A percentile compares a stretch with the other conserved stretches of the same genome.
phyloP scores from a whole-genome alignment of 305 asterid species.

The Lippia alba region DNA sequence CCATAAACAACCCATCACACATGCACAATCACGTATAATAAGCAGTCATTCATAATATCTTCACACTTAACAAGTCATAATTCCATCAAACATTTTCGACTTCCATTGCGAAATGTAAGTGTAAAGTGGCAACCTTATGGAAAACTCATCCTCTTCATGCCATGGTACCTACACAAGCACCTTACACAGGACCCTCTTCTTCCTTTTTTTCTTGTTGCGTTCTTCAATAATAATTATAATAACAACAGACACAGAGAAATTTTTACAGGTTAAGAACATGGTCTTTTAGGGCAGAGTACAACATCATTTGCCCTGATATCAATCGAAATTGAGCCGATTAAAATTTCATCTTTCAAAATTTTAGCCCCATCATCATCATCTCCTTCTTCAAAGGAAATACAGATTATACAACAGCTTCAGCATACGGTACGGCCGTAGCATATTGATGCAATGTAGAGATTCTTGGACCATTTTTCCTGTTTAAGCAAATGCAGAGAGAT shows the following conservation, averaged over 20 bases:
- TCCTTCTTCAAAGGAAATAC: conserved; percentile 7
- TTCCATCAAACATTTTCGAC: background rate
- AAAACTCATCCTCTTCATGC: conserved; percentile 1
- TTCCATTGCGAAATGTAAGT: background rate
- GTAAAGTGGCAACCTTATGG: background rate
- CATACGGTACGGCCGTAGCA: conserved; percentile 36
- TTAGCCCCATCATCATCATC: conserved; percentile 13
- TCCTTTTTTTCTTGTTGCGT: background rate
- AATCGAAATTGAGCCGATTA: background rate
- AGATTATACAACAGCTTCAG: conserved; percentile 30
- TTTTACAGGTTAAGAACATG: conserved; percentile 10
- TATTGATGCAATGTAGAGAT: conserved; percentile 39
- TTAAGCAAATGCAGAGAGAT: background rate
- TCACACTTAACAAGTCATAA: background rate
- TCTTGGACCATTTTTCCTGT: conserved; percentile 39
- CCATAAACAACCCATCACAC: too few species aligned
- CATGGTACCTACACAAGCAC: background rate
- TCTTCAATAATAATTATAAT: background rate
- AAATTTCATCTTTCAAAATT: conserved; percentile 22
- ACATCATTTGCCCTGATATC: background rate
- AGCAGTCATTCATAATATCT: background rate
- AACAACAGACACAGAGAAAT: conserved; percentile 11
- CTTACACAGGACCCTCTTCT: background rate
- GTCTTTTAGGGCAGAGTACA: background rate
- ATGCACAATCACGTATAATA: too few species aligned